Base-by-base conservation (phyloP, 2,329 filamentous ascomycete genomes). In the Alternaria longipes region DNA sequence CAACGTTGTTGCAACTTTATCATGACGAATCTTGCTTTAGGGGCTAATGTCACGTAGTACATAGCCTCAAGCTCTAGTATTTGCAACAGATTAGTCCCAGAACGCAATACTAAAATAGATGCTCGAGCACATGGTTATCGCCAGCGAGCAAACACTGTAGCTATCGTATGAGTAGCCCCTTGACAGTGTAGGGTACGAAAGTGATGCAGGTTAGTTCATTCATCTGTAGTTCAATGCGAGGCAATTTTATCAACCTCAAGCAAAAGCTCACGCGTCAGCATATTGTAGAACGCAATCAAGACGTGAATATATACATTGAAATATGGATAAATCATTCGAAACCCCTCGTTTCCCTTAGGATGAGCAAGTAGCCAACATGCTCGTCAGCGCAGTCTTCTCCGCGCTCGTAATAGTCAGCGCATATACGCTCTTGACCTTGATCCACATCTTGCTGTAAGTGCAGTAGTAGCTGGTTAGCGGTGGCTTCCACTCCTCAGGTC, bases 401-500 rank as follows among this genome's bases (percentile, higher is more conserved):
- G 86, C 87, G 47, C 82, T 83, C 1, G 90, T 94, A 62, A 95
- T 82, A 16, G 85, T 90, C 67, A 96, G 79, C 1, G 75, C 77
- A 76, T 90, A 95, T 70, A 88, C 86, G 70, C 84, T 86, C 87
- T 95, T 96, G 68, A 96, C 91, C 72, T 87, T 85, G 41, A 94
- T 84, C 89, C 90, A 96, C 74, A 89, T 87, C 74, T 86, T 84
- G 14, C 91, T 90, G 73, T 96, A 95, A 28, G 86, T 90, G 85
- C 92, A 95, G 78, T 91, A 86, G 80, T 92, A 94, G 64, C 83
- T 84, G 18, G 78, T 67, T 64, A 74, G 71, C 61, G 69, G 67
- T 12, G 91, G 92, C 81, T 92, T 90, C 91, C 92, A 96, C 11
- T 80, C 77, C 72, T 94, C 92, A 0, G 92, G 91, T 54, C 88